A percentile compares a stretch with the other conserved stretches of the same genome.
Conservation (phyloP, 345 rosid genomes). For the Melastoma malabathricum region DNA sequence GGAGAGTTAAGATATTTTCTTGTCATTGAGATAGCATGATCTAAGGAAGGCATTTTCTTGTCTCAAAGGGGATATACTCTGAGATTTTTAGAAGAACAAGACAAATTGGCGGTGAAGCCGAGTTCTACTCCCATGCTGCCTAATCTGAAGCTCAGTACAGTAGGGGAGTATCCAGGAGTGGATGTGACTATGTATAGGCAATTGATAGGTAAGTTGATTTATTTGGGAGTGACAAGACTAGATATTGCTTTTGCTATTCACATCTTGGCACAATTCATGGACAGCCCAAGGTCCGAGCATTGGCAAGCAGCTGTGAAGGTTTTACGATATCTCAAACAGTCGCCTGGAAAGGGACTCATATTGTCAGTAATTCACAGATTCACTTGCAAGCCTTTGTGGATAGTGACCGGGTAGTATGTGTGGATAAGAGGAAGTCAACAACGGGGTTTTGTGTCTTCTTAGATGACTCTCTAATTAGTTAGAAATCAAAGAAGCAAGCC, state of each 20-base stretch:
- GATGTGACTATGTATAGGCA: not conserved
- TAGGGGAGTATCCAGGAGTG: not conserved
- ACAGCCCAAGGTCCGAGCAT: not conserved
- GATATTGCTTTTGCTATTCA: not conserved
- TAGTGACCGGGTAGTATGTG: not conserved
- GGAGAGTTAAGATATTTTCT: not conserved
- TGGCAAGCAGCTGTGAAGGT: not conserved
- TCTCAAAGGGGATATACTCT: not conserved
- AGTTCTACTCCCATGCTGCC: not conserved
- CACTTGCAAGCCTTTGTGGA: not conserved
- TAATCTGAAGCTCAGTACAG: not conserved
- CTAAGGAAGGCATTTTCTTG: not conserved
- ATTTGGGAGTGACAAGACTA: not conserved
- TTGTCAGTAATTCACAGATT: not conserved
- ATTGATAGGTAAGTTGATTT: not conserved
- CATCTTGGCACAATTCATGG: conserved; percentile 3
- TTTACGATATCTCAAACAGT: not conserved
- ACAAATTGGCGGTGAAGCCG: not conserved
- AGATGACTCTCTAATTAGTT: not conserved
- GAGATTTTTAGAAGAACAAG: not conserved
- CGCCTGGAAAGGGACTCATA: not conserved
- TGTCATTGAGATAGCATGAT: not conserved
- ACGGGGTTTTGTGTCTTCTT: not conserved
- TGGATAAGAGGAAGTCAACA: not conserved
- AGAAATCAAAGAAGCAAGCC: conserved; percentile 2